Percentiles rank a stretch among this genome's conserved stretches.
Evolutionary conservation across 169 alveolate genomes (phyloP).

Genomic region (Plasmodium sp.): DNA sequence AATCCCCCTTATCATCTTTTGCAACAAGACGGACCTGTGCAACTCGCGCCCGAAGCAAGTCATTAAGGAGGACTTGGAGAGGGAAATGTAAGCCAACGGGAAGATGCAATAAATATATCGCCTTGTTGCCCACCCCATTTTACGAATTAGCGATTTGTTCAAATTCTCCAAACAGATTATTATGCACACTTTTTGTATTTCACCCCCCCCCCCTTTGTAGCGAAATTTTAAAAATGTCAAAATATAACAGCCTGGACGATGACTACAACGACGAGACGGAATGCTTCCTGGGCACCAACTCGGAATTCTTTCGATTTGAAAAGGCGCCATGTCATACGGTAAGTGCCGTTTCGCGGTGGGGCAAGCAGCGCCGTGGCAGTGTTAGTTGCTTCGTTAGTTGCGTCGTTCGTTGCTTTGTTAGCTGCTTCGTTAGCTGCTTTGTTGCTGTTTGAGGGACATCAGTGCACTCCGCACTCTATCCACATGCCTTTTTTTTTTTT

Average conservation of each 20-base stretch:
- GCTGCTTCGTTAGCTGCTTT: no score
- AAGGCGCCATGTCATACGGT: slow-evolving; percentile 60
- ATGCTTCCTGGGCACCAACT: slow-evolving; percentile 27
- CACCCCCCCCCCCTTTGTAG: neutral
- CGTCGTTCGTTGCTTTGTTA: no score
- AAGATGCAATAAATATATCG: neutral
- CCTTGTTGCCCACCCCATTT: neutral
- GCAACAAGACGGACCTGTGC: slow-evolving; percentile 61
- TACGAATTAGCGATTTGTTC: neutral
- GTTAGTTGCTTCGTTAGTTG: neutral
- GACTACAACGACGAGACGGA: slow-evolving; percentile 50
- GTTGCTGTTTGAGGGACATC: neutral
- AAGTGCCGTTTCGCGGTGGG: neutral
- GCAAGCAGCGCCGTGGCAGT: neutral
- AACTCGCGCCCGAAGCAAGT: slow-evolving; percentile 68
- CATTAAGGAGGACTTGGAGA: slow-evolving; percentile 59
- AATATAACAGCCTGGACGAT: slow-evolving; percentile 49
- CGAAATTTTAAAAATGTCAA: slow-evolving; percentile 71
- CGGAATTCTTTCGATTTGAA: slow-evolving; percentile 68
- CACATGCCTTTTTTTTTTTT: neutral
- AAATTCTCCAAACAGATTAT: neutral
- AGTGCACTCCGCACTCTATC: neutral
- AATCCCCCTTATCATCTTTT: slow-evolving; percentile 39
- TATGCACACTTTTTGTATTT: neutral
- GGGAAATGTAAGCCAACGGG: slow-evolving; percentile 28